Base-by-base conservation (phyloP, 2,329 filamentous ascomycete genomes). In the Lanzia echinophila region DNA sequence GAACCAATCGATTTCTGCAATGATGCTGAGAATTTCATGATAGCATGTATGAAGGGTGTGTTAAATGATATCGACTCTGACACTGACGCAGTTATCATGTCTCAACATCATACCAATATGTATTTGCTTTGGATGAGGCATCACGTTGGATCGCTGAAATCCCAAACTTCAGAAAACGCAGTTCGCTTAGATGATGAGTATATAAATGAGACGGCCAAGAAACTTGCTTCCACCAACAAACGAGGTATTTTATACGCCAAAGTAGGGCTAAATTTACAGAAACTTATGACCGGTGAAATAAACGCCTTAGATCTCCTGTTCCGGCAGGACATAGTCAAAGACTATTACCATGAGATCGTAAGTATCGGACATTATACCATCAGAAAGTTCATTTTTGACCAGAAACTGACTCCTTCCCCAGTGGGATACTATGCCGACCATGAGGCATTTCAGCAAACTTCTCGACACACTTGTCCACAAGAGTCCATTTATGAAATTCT, bases 401-500 rank as follows among this genome's bases (percentile, higher is more conserved):
- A 32, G 43, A 45, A 28, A 28, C 24, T 32, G 12, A 31, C 28
- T 28, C 3, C 43, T 28, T 45, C 7, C 28, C 15, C 31, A 31
- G n/a, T 38, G 20, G 19, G 47, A 49, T 8, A 13, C 34, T 10
- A 28, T 49, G 17, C 47, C 33, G 6, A 19, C 20, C 5, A 24
- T n/a, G 15, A 3, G 2, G 28, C 10, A n/a, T 19, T 28, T 5
- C 12, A 8, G 17, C 28, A 24, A 17, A 36, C 11, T 22, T 39
- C 4, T 32, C 33, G 22, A 31, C 33, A 3, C 54, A 54, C 28
- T 55, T 11, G 49, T 32, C n/a, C 60, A 62, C 41, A 56, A 59
- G 39, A 53, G 57, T 20, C 58, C 59, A 3, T 46, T 50, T 8
- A 34, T 57, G 42, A 53, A 52, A 32, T 55, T 63, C 46, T 54